phyloP scores from a whole-genome alignment of 2,329 filamentous ascomycete species.

The Nothopassalora personata region DNA sequence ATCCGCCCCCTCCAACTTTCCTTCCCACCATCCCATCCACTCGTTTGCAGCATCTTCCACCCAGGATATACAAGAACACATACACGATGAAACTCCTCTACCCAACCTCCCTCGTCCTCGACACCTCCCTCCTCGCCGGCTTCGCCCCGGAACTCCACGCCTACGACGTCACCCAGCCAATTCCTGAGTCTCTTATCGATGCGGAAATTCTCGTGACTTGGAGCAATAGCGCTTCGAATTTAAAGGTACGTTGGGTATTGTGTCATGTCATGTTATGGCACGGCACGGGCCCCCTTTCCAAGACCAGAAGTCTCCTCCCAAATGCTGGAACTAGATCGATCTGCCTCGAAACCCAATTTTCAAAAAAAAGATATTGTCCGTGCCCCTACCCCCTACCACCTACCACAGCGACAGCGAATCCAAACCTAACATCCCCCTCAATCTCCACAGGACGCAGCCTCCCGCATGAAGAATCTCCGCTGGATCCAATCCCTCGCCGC shows the following conservation, averaged over 20 bases:
- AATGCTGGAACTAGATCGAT: no score
- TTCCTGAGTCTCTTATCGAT: constrained; percentile 55
- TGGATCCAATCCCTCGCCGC: constrained; percentile 65
- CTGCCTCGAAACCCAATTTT: no score
- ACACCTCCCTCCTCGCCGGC: constrained; percentile 52
- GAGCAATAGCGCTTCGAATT: constrained; percentile 55
- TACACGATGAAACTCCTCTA: constrained; percentile 61
- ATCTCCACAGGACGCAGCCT: constrained; percentile 49
- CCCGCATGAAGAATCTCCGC: constrained; percentile 51
- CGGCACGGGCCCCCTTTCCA: no score
- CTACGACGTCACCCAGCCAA: constrained; percentile 54
- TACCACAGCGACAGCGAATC: no score
- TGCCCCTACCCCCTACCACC: no score
- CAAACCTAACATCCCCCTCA: no score
- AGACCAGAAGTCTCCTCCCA: no score
- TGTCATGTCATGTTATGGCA: no score
- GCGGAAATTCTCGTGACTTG: constrained; percentile 59
- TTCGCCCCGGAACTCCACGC: constrained; percentile 54
- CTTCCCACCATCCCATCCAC: background rate
- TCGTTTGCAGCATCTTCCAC: no score
- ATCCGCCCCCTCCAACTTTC: background rate
- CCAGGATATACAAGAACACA: no score
- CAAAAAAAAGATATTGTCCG: no score
- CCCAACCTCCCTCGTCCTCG: constrained; percentile 57
- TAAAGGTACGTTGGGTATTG: constrained; percentile 31